Evolutionary conservation across 306 rosid species (phyloP).

Genomic region (Clitoria ternatea): DNA sequence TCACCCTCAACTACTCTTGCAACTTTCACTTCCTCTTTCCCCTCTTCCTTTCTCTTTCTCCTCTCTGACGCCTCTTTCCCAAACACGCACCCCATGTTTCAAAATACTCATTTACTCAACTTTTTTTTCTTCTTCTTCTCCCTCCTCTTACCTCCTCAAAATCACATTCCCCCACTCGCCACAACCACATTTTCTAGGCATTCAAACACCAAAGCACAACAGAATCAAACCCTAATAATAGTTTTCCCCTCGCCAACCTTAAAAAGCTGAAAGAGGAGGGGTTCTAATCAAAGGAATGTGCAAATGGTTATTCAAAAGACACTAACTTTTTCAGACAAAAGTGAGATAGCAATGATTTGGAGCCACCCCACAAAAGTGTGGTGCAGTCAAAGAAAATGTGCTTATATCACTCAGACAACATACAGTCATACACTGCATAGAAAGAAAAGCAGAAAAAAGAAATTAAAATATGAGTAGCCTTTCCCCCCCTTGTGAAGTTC

Average conservation of each 20-base stretch:
- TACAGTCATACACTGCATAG: neutral
- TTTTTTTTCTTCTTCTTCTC: neutral
- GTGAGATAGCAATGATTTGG: conserved; percentile 67
- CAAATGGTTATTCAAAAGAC: conserved; percentile 41
- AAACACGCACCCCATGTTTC: conserved; percentile 81
- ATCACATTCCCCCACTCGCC: conserved; percentile 24
- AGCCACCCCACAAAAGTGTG: conserved; percentile 57
- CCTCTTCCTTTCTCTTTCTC: too few relatives aligned
- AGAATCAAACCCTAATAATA: conserved; percentile 40
- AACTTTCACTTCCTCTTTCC: conserved; percentile 30
- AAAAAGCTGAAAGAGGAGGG: conserved; percentile 26
- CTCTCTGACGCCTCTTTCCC: conserved; percentile 43
- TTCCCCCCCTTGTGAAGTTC: neutral
- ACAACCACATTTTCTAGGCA: conserved; percentile 20
- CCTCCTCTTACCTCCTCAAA: too few relatives aligned
- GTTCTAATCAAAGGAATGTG: conserved; percentile 28
- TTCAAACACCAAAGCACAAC: conserved; percentile 14
- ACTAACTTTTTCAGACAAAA: conserved; percentile 65
- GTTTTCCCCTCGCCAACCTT: conserved; percentile 15
- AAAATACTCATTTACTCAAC: conserved; percentile 43
- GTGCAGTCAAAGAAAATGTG: conserved; percentile 45
- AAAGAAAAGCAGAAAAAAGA: neutral
- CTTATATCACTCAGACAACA: conserved; percentile 21
- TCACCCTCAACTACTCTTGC: conserved; percentile 28
- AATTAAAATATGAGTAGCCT: conserved; percentile 33